Evolutionary conservation across 805 yeast species (phyloP), one percentile per base, ranked within the genome.

Genomic region (Hanseniaspora thailandica): DNA sequence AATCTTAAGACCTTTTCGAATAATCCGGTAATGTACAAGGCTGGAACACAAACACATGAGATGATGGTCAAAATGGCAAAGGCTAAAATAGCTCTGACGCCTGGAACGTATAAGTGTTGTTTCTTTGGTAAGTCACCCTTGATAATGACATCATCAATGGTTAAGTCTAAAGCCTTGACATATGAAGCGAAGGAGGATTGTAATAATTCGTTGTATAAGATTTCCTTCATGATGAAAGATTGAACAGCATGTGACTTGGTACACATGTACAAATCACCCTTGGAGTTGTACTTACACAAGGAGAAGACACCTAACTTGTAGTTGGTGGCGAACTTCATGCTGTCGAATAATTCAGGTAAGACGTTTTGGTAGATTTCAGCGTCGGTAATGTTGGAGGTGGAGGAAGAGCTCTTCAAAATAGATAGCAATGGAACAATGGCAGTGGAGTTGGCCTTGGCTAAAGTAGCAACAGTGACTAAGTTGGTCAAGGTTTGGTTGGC

Each of bases 101-200:
- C 65, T 23, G 70, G 69, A 23, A 62, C 66, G 48, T 66, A 66
- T 52, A 61, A 59, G 36, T 61, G 60, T 57, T 66, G 59, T 54
- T 59, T 64, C 19, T 59, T 40, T 57, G 59, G 58, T 52, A 66
- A 56, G 26, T 61, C 56, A 59, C 69, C 70, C 12, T 58, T 61
- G 40, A 66, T 55, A 25, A 63, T 59, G 52, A 66, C 55, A 25
- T 66, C 64, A 15, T 60, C 57, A 40, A 60, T 57, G 20, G 55
- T 51, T 35, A 66, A 56, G 31, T 59, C 56, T 55, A 66, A 53
- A 25, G 67, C 68, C 17, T 56, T 56, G 44, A 65, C 46, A 45
- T 64, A 66, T 39, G 69, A 68, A 8, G 57, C 55, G 48, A 65
- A 63, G 20, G 64, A 64, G 13, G 70, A 66, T 8, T 55, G 56